A percentile compares a stretch with the other conserved stretches of the same genome.
Conservation (phyloP, 441 rosid species). For the Croton laevigatus region DNA sequence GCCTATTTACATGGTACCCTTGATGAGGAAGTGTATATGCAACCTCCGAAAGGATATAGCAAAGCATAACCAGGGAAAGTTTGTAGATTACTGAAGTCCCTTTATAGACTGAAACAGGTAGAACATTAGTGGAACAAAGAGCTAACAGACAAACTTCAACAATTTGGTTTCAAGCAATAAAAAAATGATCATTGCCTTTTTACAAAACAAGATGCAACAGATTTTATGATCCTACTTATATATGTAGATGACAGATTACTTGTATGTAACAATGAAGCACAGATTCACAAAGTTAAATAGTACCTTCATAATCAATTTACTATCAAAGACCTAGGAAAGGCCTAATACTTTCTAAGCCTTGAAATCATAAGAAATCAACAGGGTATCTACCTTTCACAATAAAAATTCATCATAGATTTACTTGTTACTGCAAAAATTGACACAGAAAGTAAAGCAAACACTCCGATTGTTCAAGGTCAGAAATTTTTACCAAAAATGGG, state of each 20-base stretch:
- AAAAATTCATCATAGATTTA: background rate
- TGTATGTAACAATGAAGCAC: no score
- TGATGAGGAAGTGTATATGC: background rate
- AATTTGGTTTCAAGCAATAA: background rate
- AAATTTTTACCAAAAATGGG: no score
- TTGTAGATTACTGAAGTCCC: background rate
- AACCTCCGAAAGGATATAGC: background rate
- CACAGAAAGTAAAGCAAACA: no score
- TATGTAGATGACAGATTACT: background rate
- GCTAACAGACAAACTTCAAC: background rate
- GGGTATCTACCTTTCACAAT: background rate
- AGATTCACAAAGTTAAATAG: background rate
- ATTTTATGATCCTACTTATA: background rate
- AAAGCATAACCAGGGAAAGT: background rate
- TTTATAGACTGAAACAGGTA: background rate
- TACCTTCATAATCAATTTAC: background rate
- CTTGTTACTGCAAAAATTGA: no score
- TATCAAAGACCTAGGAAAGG: background rate
- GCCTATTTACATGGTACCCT: background rate
- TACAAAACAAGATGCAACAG: background rate
- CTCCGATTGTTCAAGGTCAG: no score
- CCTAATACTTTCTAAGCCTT: background rate
- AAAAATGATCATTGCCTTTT: background rate
- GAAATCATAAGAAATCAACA: background rate
- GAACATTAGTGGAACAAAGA: background rate